phyloP scores from a whole-genome alignment of 2,329 filamentous ascomycete genomes.

The Cercospora canescens region DNA sequence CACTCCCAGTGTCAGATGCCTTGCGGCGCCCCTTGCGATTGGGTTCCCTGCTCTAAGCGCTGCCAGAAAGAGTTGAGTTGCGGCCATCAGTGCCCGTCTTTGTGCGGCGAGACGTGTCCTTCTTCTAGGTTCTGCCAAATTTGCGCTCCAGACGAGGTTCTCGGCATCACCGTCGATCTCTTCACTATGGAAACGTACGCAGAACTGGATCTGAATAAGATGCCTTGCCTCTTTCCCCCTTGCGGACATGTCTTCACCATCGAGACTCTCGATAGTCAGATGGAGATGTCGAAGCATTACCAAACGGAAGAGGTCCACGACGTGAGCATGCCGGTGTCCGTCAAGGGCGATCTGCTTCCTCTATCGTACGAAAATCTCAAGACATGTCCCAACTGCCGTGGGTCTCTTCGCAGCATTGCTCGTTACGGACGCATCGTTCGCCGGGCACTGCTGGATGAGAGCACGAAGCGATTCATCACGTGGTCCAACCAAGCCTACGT shows the following conservation, averaged over 20 bases:
- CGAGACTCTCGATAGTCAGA: constrained; percentile 61
- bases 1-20: constrained; percentile 55
- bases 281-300: constrained; percentile 57
- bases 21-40: constrained; percentile 68
- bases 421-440: constrained; percentile 65
- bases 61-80: constrained; percentile 58
- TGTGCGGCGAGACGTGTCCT: constrained; percentile 67
- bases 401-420: constrained; percentile 56
- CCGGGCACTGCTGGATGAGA: constrained; percentile 61
- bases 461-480: constrained; percentile 64
- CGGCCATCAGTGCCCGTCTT: constrained; percentile 63
- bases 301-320: constrained; percentile 35
- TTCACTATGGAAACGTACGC: constrained; percentile 56
- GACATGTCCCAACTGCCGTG: constrained; percentile 61
- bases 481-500: constrained; percentile 50
- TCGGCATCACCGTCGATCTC: constrained; percentile 56
- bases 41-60: constrained; percentile 63
- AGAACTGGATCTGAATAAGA: constrained; percentile 59
- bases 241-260: constrained; percentile 66
- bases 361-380: constrained; percentile 53
- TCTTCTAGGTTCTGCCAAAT: constrained; percentile 54
- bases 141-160: constrained; percentile 51
- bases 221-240: constrained; percentile 61
- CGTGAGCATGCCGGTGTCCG: constrained; percentile 20
- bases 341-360: constrained; percentile 37